Percentiles rank a stretch among this genome's conserved stretches.
Conservation (phyloP, 1,284 basidiomycete genomes). For the Cutaneotrichosporon arboriforme region DNA sequence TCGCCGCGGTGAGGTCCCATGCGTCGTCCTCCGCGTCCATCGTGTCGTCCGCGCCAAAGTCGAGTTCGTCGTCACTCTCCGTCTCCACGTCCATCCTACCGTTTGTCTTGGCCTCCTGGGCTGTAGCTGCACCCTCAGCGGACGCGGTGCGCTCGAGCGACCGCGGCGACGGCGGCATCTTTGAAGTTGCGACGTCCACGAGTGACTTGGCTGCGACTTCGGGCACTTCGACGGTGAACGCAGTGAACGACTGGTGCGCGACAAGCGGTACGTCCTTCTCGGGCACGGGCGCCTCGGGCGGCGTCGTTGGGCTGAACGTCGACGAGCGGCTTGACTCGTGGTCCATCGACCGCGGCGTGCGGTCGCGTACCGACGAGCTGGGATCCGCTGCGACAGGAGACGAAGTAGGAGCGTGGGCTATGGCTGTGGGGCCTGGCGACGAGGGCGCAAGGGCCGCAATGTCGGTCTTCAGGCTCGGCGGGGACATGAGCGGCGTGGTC, state of each 20-base stretch:
- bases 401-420: too few relatives aligned
- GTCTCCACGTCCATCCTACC: too few relatives aligned
- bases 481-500: neutral
- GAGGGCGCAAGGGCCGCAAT: too few relatives aligned
- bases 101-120: too few relatives aligned
- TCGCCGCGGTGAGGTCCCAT: slow-evolving; percentile 20
- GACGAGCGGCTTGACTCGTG: neutral
- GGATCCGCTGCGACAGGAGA: too few relatives aligned
- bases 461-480: neutral
- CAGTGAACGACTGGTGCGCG: too few relatives aligned
- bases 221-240: too few relatives aligned
- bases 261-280: too few relatives aligned
- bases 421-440: too few relatives aligned
- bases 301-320: too few relatives aligned
- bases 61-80: too few relatives aligned
- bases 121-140: neutral
- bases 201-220: neutral
- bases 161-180: neutral
- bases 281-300: too few relatives aligned
- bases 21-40: slow-evolving; percentile 7
- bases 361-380: neutral
- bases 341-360: neutral
- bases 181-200: neutral
- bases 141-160: neutral
- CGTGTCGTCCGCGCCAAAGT: slow-evolving; percentile 14